Conservation (phyloP, 768 basidiomycete genomes). For the Tricholoma matsutake region DNA sequence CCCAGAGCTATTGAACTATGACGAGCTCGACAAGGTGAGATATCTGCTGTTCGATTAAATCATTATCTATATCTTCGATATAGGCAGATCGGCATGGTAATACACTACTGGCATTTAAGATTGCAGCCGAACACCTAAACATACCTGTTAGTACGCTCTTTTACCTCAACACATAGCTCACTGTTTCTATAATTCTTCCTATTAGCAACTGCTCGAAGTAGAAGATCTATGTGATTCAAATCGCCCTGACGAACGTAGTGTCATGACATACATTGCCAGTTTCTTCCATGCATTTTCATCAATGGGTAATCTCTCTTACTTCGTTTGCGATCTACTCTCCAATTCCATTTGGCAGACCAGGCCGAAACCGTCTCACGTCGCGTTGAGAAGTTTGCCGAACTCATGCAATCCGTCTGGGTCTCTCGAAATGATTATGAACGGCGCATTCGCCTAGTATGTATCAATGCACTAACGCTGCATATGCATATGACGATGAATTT, state of each 20-base stretch:
- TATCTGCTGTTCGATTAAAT: neutral
- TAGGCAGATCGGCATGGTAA: slow-evolving; percentile 79
- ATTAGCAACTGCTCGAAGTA: slow-evolving; percentile 93
- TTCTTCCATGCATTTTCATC: slow-evolving; percentile 98
- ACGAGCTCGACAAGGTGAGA: slow-evolving; percentile 77
- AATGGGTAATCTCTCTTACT: slow-evolving; percentile 62
- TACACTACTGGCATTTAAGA: slow-evolving; percentile 80
- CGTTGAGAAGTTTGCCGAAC: slow-evolving; percentile 93
- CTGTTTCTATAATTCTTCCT: neutral
- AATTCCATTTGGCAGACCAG: slow-evolving; percentile 58
- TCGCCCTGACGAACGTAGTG: slow-evolving; percentile 92
- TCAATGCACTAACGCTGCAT: slow-evolving; percentile 4
- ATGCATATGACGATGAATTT: neutral
- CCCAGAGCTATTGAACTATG: slow-evolving; percentile 91
- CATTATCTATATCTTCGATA: neutral
- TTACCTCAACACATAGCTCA: neutral
- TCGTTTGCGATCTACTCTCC: slow-evolving; percentile 4
- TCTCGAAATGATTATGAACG: slow-evolving; percentile 91
- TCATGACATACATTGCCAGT: slow-evolving; percentile 97
- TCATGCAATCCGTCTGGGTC: slow-evolving; percentile 90
- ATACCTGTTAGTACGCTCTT: slow-evolving; percentile 69
- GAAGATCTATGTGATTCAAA: slow-evolving; percentile 87
- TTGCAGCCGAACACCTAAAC: slow-evolving; percentile 84
- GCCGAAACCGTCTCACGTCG: slow-evolving; percentile 91
- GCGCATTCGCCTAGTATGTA: slow-evolving; percentile 64